Evolutionary conservation across 805 yeast species (phyloP).

Genomic region (Pichia paraexigua): DNA sequence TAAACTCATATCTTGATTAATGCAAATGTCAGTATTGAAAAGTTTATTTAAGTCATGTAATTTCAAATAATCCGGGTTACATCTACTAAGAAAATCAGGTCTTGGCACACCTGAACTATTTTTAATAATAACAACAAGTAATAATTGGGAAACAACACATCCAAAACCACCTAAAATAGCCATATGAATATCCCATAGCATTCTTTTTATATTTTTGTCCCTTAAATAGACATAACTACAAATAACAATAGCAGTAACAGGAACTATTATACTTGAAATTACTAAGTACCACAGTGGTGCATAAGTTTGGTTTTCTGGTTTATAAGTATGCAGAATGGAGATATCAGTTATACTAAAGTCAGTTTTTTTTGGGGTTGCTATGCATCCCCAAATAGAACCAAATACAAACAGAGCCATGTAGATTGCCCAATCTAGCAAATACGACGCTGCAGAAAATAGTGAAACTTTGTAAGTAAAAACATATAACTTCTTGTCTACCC

Average conservation of each 20-base stretch:
- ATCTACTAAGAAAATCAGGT: constrained; percentile 47
- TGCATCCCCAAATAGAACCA: constrained; percentile 27
- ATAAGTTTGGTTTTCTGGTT: constrained; percentile 27
- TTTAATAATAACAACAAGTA: constrained; percentile 37
- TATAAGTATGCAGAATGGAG: constrained; percentile 28
- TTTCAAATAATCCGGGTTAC: constrained; percentile 32
- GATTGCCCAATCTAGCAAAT: constrained; percentile 27
- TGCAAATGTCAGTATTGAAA: constrained; percentile 41
- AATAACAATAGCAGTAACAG: constrained; percentile 25
- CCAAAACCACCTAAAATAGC: constrained; percentile 32
- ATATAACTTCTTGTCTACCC: neutral
- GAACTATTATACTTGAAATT: constrained; percentile 25
- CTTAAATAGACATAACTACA: constrained; percentile 15
- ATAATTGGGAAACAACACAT: constrained; percentile 30
- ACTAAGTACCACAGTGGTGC: constrained; percentile 29
- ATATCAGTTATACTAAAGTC: constrained; percentile 34
- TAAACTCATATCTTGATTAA: constrained; percentile 27
- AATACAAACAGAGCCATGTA: constrained; percentile 19
- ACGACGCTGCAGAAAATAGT: constrained; percentile 15
- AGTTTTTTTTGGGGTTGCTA: constrained; percentile 30
- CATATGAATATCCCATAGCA: constrained; percentile 35
- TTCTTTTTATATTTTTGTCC: constrained; percentile 11
- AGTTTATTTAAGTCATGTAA: constrained; percentile 26
- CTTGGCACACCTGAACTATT: constrained; percentile 40
- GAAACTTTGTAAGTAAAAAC: neutral